Percentiles rank a stretch among this genome's conserved stretches.
Evolutionary conservation across 2,329 filamentous ascomycete species (phyloP).

Genomic region (Aureobasidium subglaciale): DNA sequence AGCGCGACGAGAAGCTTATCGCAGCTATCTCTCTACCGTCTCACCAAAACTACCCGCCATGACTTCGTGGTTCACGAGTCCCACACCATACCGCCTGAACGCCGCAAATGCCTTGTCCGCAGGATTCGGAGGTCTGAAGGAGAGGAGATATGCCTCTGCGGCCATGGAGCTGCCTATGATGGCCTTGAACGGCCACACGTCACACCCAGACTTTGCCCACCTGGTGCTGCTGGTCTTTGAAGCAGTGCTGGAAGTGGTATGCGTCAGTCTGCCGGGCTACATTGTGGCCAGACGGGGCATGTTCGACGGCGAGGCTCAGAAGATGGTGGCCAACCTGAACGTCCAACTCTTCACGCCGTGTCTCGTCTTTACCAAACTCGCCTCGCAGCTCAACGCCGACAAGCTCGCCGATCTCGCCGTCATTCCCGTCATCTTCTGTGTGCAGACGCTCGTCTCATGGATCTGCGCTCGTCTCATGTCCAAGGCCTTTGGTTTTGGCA

Average conservation of each 20-base stretch:
- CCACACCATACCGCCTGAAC: conserved; percentile 11
- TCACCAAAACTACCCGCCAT: neutral
- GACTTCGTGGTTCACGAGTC: conserved; percentile 10
- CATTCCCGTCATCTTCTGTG: conserved; percentile 87
- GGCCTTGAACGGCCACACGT: conserved; percentile 25
- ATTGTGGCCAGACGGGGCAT: conserved; percentile 83
- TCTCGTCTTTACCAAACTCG: conserved; percentile 94
- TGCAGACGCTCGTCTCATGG: conserved; percentile 85
- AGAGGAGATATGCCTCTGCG: neutral
- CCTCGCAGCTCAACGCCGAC: conserved; percentile 84
- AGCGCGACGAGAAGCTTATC: neutral
- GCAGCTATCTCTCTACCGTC: neutral
- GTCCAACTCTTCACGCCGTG: conserved; percentile 95
- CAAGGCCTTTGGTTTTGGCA: conserved; percentile 71
- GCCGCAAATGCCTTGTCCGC: conserved; percentile 2
- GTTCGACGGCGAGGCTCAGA: conserved; percentile 93
- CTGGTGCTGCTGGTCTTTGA: conserved; percentile 82
- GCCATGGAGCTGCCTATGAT: conserved; percentile 13
- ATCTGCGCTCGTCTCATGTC: conserved; percentile 63
- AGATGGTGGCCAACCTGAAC: conserved; percentile 93
- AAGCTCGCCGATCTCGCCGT: conserved; percentile 86
- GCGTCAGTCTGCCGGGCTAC: conserved; percentile 89
- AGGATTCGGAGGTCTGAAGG: neutral
- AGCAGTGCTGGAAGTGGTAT: conserved; percentile 90
- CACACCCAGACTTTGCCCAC: conserved; percentile 60